A percentile compares a stretch with the other conserved stretches of the same genome.
phyloP scores from a whole-genome alignment of 2,329 filamentous ascomycete species.

The Diatrype stigma region DNA sequence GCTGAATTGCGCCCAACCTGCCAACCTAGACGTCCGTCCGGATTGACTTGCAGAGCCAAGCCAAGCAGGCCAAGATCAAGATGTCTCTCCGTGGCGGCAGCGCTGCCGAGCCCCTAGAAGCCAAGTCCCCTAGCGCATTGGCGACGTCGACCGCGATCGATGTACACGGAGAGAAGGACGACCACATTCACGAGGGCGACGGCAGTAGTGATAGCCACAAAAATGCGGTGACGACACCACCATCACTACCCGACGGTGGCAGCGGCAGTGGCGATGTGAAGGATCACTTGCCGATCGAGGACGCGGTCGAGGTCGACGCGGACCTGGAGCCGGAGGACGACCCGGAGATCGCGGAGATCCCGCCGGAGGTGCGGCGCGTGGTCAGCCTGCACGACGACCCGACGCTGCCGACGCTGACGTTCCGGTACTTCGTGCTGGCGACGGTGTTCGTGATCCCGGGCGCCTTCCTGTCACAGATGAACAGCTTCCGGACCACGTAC shows the following conservation, averaged over 20 bases:
- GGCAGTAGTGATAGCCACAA: too few species aligned
- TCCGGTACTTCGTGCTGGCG: slow-evolving; percentile 54
- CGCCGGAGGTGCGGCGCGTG: slow-evolving; percentile 50
- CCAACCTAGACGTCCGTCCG: too few species aligned
- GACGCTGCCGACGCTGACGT: slow-evolving; percentile 51
- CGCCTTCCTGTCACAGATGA: slow-evolving; percentile 54
- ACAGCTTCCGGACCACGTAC: slow-evolving; percentile 52
- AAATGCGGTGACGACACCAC: too few species aligned
- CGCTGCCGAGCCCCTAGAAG: neutral
- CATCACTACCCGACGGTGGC: neutral
- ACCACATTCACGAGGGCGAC: too few species aligned
- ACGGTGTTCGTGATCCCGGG: slow-evolving; percentile 53
- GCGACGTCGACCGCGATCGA: neutral
- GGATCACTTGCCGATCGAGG: slow-evolving; percentile 18
- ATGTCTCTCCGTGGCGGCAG: neutral
- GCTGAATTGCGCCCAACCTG: too few species aligned
- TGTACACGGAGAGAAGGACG: too few species aligned
- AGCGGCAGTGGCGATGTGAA: neutral
- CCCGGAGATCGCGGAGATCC: slow-evolving; percentile 48
- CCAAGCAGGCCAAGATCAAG: too few species aligned
- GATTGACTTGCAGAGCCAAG: neutral
- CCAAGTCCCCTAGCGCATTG: neutral
- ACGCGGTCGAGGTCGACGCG: slow-evolving; percentile 19
- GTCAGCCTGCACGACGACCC: slow-evolving; percentile 56
- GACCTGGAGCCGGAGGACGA: slow-evolving; percentile 38